Evolutionary conservation across 2,329 filamentous ascomycete species (phyloP).

Genomic region (Ophiostoma fasciatum): DNA sequence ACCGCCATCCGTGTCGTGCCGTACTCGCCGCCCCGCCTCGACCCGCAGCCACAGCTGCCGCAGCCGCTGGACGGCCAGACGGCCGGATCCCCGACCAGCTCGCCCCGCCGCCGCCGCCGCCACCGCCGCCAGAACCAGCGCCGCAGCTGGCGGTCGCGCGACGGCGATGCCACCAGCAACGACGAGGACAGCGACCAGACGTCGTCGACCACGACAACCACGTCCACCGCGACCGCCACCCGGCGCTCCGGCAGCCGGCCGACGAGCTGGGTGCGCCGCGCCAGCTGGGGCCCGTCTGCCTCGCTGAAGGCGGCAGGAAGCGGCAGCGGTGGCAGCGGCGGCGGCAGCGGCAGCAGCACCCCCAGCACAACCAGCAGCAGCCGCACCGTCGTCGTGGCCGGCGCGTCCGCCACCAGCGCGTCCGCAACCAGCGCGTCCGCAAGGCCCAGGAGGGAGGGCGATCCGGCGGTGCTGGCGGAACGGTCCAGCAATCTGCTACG

Average conservation of each 20-base stretch:
- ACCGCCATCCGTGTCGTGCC: constrained; percentile 32
- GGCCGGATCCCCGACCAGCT: constrained; percentile 1
- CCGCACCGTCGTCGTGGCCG: not conserved
- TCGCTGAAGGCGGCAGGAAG: constrained; percentile 3
- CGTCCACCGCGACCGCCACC: constrained; percentile 1
- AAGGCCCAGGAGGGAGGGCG: not conserved
- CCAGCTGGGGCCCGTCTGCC: constrained; percentile 9
- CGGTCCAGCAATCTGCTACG: constrained; percentile 4
- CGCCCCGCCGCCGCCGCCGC: constrained; percentile 2
- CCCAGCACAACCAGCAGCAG: constrained; percentile 5
- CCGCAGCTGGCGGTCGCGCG: not conserved
- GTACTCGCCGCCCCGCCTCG: constrained; percentile 29
- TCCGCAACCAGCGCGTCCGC: no score
- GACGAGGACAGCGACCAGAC: constrained; percentile 6
- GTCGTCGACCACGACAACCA: not conserved
- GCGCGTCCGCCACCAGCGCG: no score
- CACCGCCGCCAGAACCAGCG: constrained; percentile 1
- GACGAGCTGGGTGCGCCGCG: constrained; percentile 5
- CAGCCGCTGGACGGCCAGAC: not conserved
- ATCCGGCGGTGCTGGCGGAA: constrained; percentile 2
- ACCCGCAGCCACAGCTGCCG: constrained; percentile 8
- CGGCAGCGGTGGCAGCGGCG: constrained; percentile 3
- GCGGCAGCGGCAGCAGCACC: not conserved
- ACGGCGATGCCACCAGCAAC: not conserved
- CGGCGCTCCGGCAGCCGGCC: not conserved